phyloP scores from a whole-genome alignment of 1,284 basidiomycete species.

The Marasmius fiardii region DNA sequence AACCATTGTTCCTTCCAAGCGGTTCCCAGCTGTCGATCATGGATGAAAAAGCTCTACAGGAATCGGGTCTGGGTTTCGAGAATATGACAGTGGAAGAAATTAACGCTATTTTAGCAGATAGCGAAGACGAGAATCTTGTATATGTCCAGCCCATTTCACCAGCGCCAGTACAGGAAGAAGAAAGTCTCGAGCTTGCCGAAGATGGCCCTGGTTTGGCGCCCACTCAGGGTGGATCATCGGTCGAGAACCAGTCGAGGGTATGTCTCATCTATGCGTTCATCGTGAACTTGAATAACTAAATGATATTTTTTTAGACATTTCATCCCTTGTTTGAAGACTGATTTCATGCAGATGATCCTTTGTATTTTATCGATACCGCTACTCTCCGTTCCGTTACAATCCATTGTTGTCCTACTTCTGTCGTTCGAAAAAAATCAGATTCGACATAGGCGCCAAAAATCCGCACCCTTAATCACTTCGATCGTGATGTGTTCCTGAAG shows the following conservation, averaged over 20 bases:
- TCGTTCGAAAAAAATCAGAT: not conserved
- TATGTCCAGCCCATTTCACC: constrained; percentile 22
- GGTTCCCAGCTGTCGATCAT: constrained; percentile 61
- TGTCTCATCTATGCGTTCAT: constrained; percentile 9
- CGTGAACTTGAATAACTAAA: not conserved
- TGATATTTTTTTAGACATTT: constrained; percentile 41
- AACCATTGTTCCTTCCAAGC: constrained; percentile 62
- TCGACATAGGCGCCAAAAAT: constrained; percentile 23
- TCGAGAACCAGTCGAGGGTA: not conserved
- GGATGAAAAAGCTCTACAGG: constrained; percentile 46
- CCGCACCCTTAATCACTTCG: constrained; percentile 20
- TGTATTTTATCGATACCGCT: not conserved
- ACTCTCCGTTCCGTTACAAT: not conserved
- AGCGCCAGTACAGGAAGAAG: constrained; percentile 6
- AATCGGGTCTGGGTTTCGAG: constrained; percentile 62
- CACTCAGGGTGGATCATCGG: constrained; percentile 35
- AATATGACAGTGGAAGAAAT: constrained; percentile 63
- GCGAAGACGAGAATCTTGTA: constrained; percentile 57
- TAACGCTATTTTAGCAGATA: constrained; percentile 59
- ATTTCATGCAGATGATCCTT: constrained; percentile 9
- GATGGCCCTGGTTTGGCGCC: constrained; percentile 46
- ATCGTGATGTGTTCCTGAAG: constrained; percentile 15
- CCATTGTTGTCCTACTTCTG: not conserved
- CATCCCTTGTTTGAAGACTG: constrained; percentile 68
- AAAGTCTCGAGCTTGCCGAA: constrained; percentile 15